A percentile compares a stretch with the other conserved stretches of the same genome.
These are phyloP conservation scores for Fraxinus baroniana DNA, from an alignment of 305 asterid genomes.

Conservation along the genomic window DNA sequence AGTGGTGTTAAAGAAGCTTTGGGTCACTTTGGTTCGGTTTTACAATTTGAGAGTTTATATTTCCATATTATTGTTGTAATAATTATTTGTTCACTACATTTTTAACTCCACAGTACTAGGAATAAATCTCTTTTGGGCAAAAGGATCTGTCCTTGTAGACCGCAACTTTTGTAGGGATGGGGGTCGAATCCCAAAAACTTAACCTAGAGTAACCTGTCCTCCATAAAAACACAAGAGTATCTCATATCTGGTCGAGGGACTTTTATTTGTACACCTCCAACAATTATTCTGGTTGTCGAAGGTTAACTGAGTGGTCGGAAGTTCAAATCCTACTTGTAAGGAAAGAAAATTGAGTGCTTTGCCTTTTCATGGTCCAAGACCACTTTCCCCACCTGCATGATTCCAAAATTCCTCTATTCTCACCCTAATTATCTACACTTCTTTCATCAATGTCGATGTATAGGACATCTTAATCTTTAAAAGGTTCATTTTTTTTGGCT, in stretches of 20 bases:
- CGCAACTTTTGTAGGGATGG: not conserved
- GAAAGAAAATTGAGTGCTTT: not conserved
- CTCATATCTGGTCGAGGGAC: not conserved
- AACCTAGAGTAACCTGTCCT: not conserved
- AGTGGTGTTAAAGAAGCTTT: no score
- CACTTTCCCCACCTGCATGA: not conserved
- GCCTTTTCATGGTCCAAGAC: not conserved
- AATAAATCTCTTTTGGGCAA: not conserved
- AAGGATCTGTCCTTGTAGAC: not conserved
- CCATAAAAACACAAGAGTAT: not conserved
- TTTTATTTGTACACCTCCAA: not conserved
- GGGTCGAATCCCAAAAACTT: not conserved
- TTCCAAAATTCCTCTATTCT: slow-evolving; percentile 11
- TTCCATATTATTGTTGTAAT: no score
- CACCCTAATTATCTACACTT: no score
- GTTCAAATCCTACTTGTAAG: not conserved
- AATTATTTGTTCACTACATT: no score
- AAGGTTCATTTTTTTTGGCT: not conserved
- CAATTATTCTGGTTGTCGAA: not conserved
- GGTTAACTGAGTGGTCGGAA: not conserved
- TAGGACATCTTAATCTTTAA: not conserved
- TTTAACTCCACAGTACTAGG: not conserved
- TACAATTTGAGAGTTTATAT: no score
- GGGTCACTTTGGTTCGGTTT: no score
- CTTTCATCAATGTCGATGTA: not conserved